Conservation (phyloP, 257 asterid species). For the Fraxinus pennsylvanica region DNA sequence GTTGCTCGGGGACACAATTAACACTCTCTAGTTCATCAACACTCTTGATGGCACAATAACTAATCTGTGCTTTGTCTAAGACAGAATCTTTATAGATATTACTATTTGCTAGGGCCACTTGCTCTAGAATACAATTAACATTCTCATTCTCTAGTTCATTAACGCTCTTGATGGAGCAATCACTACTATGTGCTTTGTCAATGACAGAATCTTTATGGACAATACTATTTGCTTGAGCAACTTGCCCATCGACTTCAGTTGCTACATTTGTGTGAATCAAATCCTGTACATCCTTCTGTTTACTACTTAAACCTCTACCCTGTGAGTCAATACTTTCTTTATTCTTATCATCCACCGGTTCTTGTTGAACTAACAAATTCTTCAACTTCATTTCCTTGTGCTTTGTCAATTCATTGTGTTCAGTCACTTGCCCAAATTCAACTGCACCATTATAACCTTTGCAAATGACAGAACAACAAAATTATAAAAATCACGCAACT, state of each 20-base stretch:
- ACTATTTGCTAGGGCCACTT: conserved; percentile 25
- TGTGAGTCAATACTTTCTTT: conserved; percentile 22
- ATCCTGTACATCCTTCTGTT: conserved; percentile 25
- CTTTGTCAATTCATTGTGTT: conserved; percentile 25
- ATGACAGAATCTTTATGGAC: conserved; percentile 26
- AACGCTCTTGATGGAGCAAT: conserved; percentile 26
- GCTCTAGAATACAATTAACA: conserved; percentile 19
- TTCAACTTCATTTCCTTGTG: conserved; percentile 26
- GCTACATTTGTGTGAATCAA: conserved; percentile 22
- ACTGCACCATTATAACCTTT: conserved; percentile 32
- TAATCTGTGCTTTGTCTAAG: conserved; percentile 30
- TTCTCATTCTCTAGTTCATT: conserved; percentile 32
- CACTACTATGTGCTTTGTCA: conserved; percentile 32
- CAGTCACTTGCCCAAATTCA: conserved; percentile 30
- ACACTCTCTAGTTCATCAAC: conserved; percentile 29
- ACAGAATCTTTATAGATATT: conserved; percentile 25
- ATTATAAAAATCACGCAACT: not conserved
- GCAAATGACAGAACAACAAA: conserved; percentile 12
- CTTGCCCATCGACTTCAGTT: conserved; percentile 30
- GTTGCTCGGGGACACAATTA: conserved; percentile 21
- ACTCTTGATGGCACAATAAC: conserved; percentile 29
- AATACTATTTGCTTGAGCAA: conserved; percentile 23
- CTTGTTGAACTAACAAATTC: conserved; percentile 33
- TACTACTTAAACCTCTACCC: conserved; percentile 23
- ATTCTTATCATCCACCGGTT: conserved; percentile 25